phyloP scores from a whole-genome alignment of 257 asterid species.

The Handroanthus guayacan region DNA sequence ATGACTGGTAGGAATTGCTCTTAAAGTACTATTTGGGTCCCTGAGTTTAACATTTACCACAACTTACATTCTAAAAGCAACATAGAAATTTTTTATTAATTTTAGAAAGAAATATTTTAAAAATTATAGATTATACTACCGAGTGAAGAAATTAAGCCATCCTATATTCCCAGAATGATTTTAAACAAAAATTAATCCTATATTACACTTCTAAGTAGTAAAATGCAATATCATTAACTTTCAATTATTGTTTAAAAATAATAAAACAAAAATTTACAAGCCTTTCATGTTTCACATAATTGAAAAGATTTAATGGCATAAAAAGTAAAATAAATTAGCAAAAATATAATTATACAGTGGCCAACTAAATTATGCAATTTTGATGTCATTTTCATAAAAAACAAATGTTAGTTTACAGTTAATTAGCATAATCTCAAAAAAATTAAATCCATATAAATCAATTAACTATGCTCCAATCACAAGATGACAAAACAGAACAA shows the following conservation, averaged over 20 bases:
- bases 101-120: neutral
- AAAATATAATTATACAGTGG: no score
- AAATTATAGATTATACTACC: neutral
- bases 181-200: no score
- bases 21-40: constrained; percentile 10
- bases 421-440: neutral
- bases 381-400: constrained; percentile 16
- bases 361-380: no score
- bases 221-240: no score
- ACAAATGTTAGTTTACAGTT: constrained; percentile 36
- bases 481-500: constrained; percentile 56
- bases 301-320: no score
- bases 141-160: no score
- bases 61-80: neutral
- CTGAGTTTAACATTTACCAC: constrained; percentile 7
- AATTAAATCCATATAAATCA: neutral
- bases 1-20: neutral
- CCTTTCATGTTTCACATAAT: no score
- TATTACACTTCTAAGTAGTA: no score
- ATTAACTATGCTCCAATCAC: constrained; percentile 27
- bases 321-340: no score
- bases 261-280: neutral
- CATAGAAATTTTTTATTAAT: neutral
- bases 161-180: no score
- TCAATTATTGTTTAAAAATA: neutral